A percentile compares a stretch with the other conserved stretches of the same genome.
Conservation (phyloP, 2,329 filamentous ascomycete species). For the Reticulascus tulasneorum region DNA sequence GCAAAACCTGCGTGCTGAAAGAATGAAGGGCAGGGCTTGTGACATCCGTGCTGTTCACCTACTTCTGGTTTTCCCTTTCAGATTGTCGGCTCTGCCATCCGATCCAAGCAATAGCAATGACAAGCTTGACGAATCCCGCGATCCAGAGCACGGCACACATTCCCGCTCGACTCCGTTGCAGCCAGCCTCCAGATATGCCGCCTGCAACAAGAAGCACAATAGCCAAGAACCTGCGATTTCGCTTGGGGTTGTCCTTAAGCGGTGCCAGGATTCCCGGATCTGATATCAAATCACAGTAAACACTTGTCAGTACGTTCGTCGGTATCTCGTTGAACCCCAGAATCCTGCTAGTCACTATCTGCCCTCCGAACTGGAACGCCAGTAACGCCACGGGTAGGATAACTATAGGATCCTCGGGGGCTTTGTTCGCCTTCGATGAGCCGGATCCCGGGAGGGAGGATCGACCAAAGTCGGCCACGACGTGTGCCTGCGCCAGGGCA, state of each 20-base stretch:
- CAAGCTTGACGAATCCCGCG: constrained; percentile 39
- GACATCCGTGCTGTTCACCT: no score
- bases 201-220: constrained; percentile 43
- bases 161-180: constrained; percentile 36
- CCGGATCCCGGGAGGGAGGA: constrained; percentile 13
- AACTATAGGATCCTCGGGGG: constrained; percentile 32
- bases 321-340: constrained; percentile 51
- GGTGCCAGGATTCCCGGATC: constrained; percentile 43
- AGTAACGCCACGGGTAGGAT: constrained; percentile 43
- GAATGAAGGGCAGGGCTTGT: no score
- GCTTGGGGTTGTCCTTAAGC: constrained; percentile 39
- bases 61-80: no score
- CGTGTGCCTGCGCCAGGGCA: constrained; percentile 41
- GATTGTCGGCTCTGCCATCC: constrained; percentile 28
- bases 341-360: constrained; percentile 46
- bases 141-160: constrained; percentile 41
- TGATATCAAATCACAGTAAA: constrained; percentile 49
- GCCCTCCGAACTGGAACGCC: constrained; percentile 50
- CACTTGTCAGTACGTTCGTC: constrained; percentile 50
- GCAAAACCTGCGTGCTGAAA: no score
- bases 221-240: constrained; percentile 42
- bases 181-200: constrained; percentile 44
- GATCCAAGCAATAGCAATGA: constrained; percentile 31
- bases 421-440: constrained; percentile 9
- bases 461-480: constrained; percentile 39